phyloP scores from a whole-genome alignment of 495 filamentous ascomycete genomes.

The Penicillium fimorum region DNA sequence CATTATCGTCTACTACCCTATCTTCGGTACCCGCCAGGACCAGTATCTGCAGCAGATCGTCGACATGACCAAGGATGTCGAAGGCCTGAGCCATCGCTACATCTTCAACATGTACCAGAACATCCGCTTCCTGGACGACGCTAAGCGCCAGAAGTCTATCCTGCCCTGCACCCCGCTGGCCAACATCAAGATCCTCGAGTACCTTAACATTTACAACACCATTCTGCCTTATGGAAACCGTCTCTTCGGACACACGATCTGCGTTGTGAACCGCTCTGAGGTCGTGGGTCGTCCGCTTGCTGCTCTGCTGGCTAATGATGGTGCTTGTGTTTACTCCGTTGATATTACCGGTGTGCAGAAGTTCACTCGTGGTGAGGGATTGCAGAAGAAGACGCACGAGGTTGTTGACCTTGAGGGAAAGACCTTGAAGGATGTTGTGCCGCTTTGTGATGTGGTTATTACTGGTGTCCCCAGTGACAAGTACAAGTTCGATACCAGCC shows the following conservation, averaged over 20 bases:
- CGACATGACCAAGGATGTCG: constrained; percentile 85
- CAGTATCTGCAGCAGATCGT: constrained; percentile 96
- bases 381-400: constrained; percentile 78
- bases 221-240: constrained; percentile 92
- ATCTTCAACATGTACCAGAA: constrained; percentile 99
- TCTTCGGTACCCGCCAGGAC: constrained; percentile 86
- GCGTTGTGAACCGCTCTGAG: constrained; percentile 91
- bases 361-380: constrained; percentile 82
- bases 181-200: constrained; percentile 92
- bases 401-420: constrained; percentile 74
- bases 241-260: constrained; percentile 85
- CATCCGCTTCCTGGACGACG: constrained; percentile 83
- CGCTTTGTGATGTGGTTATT: constrained; percentile 89
- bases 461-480: constrained; percentile 82
- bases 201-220: constrained; percentile 94
- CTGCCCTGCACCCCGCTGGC: constrained; percentile 94
- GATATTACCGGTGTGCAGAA: constrained; percentile 90
- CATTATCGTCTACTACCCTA: constrained; percentile 98
- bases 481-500: constrained; percentile 82
- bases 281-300: constrained; percentile 92
- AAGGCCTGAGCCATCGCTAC: constrained; percentile 89
- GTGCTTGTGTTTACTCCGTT: constrained; percentile 90
- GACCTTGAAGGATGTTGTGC: constrained; percentile 73
- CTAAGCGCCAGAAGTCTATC: constrained; percentile 79
- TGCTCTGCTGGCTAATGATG: constrained; percentile 94